Evolutionary conservation across 768 basidiomycete species (phyloP), one percentile per base, ranked within the genome.

Genomic region (Leucosporidium creatinivorum): DNA sequence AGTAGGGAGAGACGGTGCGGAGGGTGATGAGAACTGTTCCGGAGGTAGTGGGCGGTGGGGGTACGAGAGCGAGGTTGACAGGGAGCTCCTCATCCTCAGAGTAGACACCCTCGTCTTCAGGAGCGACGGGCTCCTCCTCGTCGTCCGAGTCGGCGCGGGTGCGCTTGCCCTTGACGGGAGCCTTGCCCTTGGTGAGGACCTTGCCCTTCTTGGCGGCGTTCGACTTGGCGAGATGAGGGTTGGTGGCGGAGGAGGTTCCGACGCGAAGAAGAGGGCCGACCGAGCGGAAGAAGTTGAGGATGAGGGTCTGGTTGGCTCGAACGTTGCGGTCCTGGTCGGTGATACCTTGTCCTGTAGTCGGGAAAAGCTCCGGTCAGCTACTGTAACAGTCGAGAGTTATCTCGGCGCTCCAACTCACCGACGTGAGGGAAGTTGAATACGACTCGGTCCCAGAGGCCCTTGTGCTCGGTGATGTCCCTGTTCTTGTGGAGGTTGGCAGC

Each of bases 381-480:
- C 2, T 4, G 48, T 26, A 19, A 36, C 4, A 52, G 58, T 18
- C 2, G 36, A 44, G 39, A 9, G 67, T 28, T 58, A 57, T n/a
- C 47, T 26, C 28, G 30, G 28, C 12, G n/a, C 64, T 25, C 62
- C 57, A 18, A 75, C 85, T 70, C 74, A 90, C 93, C 93, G 74
- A 89, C 88, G 80, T 98, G 94, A 66, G 94, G 94, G 76, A 97
- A 98, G 77, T 98, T 96, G 87, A 91, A 97, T 10, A 90, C 85
- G 65, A 97, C 83, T 68, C 84, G 84, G 78, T 91, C 87, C 84
- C 88, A 89, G 63, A 79, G 83, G 33, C 52, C 30, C 18, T 55
- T 55, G 23, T 56, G 79, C 50, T 84, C 84, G 69, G 85, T 88
- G 56, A 93, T 77, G 9, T 77, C 75, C 9, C 82, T 66, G 49